A percentile compares a stretch with the other conserved stretches of the same genome.
Evolutionary conservation across 441 rosid genomes (phyloP).

Genomic region (Oxalis stricta): DNA sequence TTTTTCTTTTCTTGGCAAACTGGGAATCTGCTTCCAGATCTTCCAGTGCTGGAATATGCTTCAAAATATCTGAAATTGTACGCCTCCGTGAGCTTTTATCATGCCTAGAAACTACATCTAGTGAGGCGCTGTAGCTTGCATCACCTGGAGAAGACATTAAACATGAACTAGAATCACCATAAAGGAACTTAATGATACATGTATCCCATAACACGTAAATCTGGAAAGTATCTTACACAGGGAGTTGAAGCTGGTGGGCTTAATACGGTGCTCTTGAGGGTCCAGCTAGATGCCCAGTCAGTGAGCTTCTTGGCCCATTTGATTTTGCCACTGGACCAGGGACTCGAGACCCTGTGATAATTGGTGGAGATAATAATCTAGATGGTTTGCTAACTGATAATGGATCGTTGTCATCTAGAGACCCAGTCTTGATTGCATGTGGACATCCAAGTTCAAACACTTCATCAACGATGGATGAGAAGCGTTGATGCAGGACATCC

Average conservation of each 20-base stretch:
- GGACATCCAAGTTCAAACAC: slow-evolving; percentile 82
- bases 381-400: slow-evolving; percentile 30
- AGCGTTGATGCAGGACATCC: slow-evolving; percentile 56
- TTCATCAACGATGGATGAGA: slow-evolving; percentile 83
- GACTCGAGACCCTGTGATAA: slow-evolving; percentile 28
- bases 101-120: slow-evolving; percentile 29
- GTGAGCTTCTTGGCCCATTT: slow-evolving; percentile 33
- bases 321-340: slow-evolving; percentile 29
- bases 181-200: slow-evolving; percentile 2
- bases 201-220: slow-evolving; percentile 7
- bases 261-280: slow-evolving; percentile 30
- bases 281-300: slow-evolving; percentile 27
- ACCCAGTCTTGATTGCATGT: slow-evolving; percentile 33
- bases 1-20: slow-evolving; percentile 40
- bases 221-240: slow-evolving; percentile 60
- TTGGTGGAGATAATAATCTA: slow-evolving; percentile 48
- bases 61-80: slow-evolving; percentile 54
- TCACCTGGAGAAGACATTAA: slow-evolving; percentile 22
- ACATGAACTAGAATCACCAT: slow-evolving; percentile 14
- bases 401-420: slow-evolving; percentile 39
- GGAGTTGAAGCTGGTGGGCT: slow-evolving; percentile 40
- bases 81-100: slow-evolving; percentile 53
- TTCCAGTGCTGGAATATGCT: slow-evolving; percentile 71
- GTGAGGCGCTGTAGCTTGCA: slow-evolving; percentile 24
- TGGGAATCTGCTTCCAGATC: slow-evolving; percentile 27